Conservation (phyloP, 306 rosid genomes). For the Quercus berberidifolia region DNA sequence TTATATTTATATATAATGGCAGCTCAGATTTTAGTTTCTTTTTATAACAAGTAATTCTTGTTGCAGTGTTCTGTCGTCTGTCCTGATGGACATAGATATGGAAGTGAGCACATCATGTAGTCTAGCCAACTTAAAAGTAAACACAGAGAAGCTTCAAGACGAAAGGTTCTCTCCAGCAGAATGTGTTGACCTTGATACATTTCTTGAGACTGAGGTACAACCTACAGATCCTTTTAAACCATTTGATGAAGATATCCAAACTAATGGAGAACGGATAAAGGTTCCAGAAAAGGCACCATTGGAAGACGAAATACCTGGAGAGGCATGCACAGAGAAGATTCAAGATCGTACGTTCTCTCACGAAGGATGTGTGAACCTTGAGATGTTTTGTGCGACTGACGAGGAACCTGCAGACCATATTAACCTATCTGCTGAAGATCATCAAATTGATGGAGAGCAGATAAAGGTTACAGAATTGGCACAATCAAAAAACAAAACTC, state of each 20-base stretch:
- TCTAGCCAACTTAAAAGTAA: conserved; percentile 12
- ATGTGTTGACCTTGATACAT: conserved; percentile 16
- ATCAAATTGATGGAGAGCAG: conserved; percentile 24
- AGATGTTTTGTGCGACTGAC: conserved; percentile 21
- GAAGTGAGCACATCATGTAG: conserved; percentile 30
- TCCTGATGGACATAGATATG: conserved; percentile 36
- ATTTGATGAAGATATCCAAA: conserved; percentile 31
- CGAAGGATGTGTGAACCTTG: conserved; percentile 28
- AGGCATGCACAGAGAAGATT: conserved; percentile 25
- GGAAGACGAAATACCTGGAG: conserved; percentile 21
- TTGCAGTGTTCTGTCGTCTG: conserved; percentile 42
- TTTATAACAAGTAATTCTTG: conserved; percentile 8
- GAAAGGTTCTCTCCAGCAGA: conserved; percentile 33
- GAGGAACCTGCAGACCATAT: conserved; percentile 24
- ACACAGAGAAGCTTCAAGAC: conserved; percentile 25
- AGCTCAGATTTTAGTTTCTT: conserved; percentile 4
- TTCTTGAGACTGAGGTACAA: conserved; percentile 18
- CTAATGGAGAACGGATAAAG: conserved; percentile 22
- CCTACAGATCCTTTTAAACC: conserved; percentile 21
- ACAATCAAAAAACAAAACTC: conserved; percentile 24
- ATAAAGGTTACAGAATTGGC: conserved; percentile 21
- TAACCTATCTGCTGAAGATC: conserved; percentile 23
- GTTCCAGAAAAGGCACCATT: conserved; percentile 4
- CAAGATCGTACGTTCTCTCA: conserved; percentile 18
- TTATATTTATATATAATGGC: not conserved